Conservation (phyloP, 371 early-diverging fungal genomes). For the Entomophthora muscae region DNA sequence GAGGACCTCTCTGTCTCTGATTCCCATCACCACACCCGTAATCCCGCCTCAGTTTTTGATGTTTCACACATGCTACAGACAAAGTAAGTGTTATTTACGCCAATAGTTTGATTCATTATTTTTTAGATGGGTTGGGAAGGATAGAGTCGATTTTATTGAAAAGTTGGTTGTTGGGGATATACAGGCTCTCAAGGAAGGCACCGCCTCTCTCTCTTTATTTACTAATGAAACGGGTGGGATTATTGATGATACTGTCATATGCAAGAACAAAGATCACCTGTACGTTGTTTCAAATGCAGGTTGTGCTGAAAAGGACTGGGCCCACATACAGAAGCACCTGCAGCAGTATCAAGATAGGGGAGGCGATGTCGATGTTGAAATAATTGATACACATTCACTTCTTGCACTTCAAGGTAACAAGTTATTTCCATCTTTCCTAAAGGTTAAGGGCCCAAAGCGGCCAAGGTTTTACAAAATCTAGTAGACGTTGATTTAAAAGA, state of each 20-base stretch:
- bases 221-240: constrained; percentile 93
- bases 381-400: constrained; percentile 69
- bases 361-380: constrained; percentile 67
- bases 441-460: constrained; percentile 35
- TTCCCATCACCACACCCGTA: constrained; percentile 78
- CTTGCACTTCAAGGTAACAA: constrained; percentile 75
- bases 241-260: constrained; percentile 92
- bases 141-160: constrained; percentile 77
- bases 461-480: constrained; percentile 31
- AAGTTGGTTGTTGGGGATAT: constrained; percentile 75
- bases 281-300: constrained; percentile 97
- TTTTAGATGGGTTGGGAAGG: constrained; percentile 68
- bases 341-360: constrained; percentile 50
- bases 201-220: constrained; percentile 77
- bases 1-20: constrained; percentile 58
- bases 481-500: constrained; percentile 31
- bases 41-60: constrained; percentile 88
- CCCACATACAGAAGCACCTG: constrained; percentile 64
- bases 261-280: constrained; percentile 58
- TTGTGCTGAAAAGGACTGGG: constrained; percentile 89
- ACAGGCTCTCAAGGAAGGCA: constrained; percentile 52
- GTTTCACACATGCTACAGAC: constrained; percentile 98
- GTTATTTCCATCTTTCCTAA: constrained; percentile 1
- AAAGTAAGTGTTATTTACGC: constrained; percentile 27
- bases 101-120: neutral